Conservation (phyloP, 805 yeast genomes). For the Cyberlindnera mycetangii region DNA sequence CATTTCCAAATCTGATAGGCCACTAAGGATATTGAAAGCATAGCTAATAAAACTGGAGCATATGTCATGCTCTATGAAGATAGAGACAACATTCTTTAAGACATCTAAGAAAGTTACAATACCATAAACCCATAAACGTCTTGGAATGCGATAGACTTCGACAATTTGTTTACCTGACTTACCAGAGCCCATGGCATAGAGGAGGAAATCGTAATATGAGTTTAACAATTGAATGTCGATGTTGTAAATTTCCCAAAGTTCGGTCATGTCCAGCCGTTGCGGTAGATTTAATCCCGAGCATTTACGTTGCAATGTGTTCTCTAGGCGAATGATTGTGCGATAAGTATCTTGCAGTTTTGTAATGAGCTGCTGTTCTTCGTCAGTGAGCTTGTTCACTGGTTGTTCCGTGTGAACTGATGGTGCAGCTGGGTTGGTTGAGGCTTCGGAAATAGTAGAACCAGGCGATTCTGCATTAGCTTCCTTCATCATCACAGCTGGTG, state of each 20-base stretch:
- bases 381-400: conserved; percentile 31
- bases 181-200: conserved; percentile 70
- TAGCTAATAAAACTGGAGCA: conserved; percentile 72
- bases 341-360: conserved; percentile 73
- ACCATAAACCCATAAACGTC: conserved; percentile 85
- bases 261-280: conserved; percentile 56
- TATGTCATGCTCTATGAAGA: conserved; percentile 74
- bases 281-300: conserved; percentile 58
- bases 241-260: conserved; percentile 70
- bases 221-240: conserved; percentile 63
- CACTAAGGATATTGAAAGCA: conserved; percentile 53
- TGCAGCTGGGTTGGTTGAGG: conserved; percentile 10
- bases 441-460: conserved; percentile 19
- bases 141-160: conserved; percentile 70
- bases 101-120: conserved; percentile 79
- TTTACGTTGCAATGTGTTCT: conserved; percentile 66
- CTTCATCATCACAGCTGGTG: conserved; percentile 13
- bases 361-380: conserved; percentile 64
- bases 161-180: conserved; percentile 77
- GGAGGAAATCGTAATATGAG: conserved; percentile 67
- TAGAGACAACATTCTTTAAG: conserved; percentile 66
- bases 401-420: conserved; percentile 11
- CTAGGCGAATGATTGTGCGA: conserved; percentile 63
- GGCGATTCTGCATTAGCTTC: conserved; percentile 23
- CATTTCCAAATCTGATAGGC: conserved; percentile 34